These are phyloP conservation scores for Kwoniella pini DNA, from an alignment of 768 basidiomycete species.

Conservation along the genomic window DNA sequence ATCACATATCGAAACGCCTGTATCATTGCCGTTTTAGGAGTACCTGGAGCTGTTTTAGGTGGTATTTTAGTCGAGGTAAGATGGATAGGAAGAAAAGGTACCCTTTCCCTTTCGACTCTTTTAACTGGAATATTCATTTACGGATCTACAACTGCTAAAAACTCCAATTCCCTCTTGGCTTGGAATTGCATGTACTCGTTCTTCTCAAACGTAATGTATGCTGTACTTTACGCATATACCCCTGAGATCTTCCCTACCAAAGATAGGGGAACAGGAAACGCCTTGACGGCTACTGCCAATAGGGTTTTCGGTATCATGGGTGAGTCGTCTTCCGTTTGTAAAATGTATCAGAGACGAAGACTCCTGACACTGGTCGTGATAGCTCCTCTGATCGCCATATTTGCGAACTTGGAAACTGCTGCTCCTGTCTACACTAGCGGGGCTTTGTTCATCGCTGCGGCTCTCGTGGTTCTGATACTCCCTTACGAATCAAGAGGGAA, in stretches of 20 bases:
- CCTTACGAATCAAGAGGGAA: conserved; percentile 77
- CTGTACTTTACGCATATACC: conserved; percentile 63
- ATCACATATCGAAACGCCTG: conserved; percentile 70
- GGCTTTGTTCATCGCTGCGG: conserved; percentile 65
- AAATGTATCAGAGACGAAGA: no score
- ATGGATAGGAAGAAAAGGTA: conserved; percentile 66
- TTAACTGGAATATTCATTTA: conserved; percentile 76
- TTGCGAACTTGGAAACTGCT: conserved; percentile 54
- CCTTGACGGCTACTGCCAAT: conserved; percentile 60
- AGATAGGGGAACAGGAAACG: conserved; percentile 64
- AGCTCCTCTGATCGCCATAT: conserved; percentile 41
- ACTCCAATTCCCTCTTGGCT: conserved; percentile 67
- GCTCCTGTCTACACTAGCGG: conserved; percentile 74
- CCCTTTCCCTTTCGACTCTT: conserved; percentile 68
- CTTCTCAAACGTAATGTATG: conserved; percentile 60
- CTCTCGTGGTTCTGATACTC: conserved; percentile 63
- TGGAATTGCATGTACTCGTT: conserved; percentile 81
- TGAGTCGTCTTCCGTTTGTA: no score
- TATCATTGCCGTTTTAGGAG: conserved; percentile 67
- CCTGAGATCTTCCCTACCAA: conserved; percentile 67
- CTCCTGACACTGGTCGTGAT: background rate
- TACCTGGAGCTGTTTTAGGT: conserved; percentile 71
- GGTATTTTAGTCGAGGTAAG: conserved; percentile 71
- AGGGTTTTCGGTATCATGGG: conserved; percentile 70
- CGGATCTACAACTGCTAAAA: conserved; percentile 71